Evolutionary conservation across 768 basidiomycete species (phyloP), one percentile per base, ranked within the genome.

Genomic region (Mycena latifolia): DNA sequence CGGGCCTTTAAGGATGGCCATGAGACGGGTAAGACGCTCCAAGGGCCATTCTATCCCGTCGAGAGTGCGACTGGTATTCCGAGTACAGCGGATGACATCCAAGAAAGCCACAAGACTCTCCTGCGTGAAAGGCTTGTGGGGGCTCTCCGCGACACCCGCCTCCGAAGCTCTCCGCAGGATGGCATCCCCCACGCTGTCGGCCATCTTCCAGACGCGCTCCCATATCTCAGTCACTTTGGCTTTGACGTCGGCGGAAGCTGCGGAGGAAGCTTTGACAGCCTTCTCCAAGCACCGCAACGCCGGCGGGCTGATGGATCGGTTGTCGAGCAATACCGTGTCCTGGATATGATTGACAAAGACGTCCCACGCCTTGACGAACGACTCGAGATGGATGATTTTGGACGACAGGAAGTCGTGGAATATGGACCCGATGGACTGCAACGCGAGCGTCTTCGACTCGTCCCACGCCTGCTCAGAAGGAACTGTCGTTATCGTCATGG

Each of bases 31-130:
- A 48, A 95, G 77, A 29, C 89, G 84, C 9, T 86, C 83, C 48
- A 94, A 73, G 17, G 84, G 73, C 93, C 92, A 95, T 70, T 92
- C 91, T 17, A 72, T 77, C 17, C 82, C 81, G 47, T 87, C 84
- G 17, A 86, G 67, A 5, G 75, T 69, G 53, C 82, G 79, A 62
- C 85, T 86, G 25, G 86, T 80, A 60, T 76, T 79, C 72, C 92
- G 79, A 52, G 88, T 84, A 65, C 86, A 84, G 64, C 86, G 84
- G 39, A 94, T 83, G 39, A 92, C 88, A 62, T 92, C 89, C 28
- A 96, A 86, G 67, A 92, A 90, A 0, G 92, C 91, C 24, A 94
- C 87, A 39, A 99, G 81, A 71, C 92, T 93, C 71, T 96, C 95
- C 73, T 98, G 96, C 0, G 91, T 93, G 74, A 92, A 91, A 0